These are phyloP conservation scores for Hura crepitans DNA, from an alignment of 441 rosid genomes.

Conservation along the genomic window DNA sequence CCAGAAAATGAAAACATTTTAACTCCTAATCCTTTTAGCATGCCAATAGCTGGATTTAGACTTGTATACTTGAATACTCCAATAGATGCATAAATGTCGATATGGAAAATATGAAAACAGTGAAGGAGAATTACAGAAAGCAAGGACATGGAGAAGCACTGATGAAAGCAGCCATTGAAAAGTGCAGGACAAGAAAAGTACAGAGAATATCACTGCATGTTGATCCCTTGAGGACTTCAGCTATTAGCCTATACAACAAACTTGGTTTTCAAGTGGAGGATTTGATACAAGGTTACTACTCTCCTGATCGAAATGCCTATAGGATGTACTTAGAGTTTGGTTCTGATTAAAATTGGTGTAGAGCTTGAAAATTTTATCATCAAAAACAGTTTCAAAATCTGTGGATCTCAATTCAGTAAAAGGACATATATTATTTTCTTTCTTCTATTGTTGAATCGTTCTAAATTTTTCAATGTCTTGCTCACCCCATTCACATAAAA, in stretches of 20 bases:
- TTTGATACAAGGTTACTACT: conserved; percentile 57
- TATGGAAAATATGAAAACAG: conserved; percentile 27
- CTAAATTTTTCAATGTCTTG: no score
- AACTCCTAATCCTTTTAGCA: no score
- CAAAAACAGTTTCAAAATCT: neutral
- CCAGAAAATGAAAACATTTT: no score
- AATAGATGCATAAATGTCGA: neutral
- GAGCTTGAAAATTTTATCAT: neutral
- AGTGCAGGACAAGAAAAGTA: conserved; percentile 58
- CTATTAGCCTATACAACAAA: conserved; percentile 61
- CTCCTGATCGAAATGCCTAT: conserved; percentile 57
- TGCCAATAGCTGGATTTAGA: no score
- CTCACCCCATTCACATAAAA: neutral
- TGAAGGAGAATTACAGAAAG: conserved; percentile 60
- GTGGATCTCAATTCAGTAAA: neutral
- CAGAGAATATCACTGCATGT: conserved; percentile 65
- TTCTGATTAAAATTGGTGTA: conserved; percentile 7
- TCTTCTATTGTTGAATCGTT: no score
- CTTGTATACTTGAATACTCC: no score
- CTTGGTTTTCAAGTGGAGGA: conserved; percentile 61
- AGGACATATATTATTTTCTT: no score
- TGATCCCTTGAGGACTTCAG: conserved; percentile 55
- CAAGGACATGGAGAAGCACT: conserved; percentile 68
- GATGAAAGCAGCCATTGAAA: conserved; percentile 54
- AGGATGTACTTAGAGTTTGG: conserved; percentile 70